These are phyloP conservation scores for Geum urbanum DNA, from an alignment of 306 rosid genomes.

Conservation along the genomic window DNA sequence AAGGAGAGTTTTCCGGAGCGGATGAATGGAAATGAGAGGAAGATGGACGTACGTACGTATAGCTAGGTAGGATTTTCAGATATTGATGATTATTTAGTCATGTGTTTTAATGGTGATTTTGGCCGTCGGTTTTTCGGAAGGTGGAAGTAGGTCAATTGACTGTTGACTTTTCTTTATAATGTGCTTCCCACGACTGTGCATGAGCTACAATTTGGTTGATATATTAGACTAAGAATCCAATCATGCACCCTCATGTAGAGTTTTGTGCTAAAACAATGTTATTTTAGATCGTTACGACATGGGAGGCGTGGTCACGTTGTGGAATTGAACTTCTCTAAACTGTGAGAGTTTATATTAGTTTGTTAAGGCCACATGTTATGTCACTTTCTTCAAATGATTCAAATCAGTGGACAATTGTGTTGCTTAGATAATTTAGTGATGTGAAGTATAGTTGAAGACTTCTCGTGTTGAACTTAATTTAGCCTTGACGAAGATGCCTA, in stretches of 20 bases:
- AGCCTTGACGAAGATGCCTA: too few species aligned
- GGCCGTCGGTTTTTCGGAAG: slow-evolving; percentile 10
- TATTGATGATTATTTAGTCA: background rate
- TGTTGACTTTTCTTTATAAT: slow-evolving; percentile 18
- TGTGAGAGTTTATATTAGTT: too few species aligned
- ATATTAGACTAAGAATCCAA: background rate
- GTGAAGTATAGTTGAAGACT: too few species aligned
- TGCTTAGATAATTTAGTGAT: too few species aligned
- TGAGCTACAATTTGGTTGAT: background rate
- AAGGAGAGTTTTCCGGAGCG: slow-evolving; percentile 26
- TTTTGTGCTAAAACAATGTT: background rate
- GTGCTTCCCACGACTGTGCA: slow-evolving; percentile 32
- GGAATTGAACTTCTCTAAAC: background rate
- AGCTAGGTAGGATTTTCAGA: background rate
- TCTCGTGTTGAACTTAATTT: too few species aligned
- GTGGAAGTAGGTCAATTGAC: slow-evolving; percentile 17
- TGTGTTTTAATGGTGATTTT: slow-evolving; percentile 6
- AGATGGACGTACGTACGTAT: background rate
- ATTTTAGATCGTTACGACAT: background rate
- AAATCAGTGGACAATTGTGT: too few species aligned
- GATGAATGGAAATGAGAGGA: slow-evolving; percentile 1
- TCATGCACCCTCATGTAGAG: slow-evolving; percentile 7
- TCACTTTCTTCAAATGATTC: too few species aligned
- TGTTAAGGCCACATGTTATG: too few species aligned
- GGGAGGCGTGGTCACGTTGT: slow-evolving; percentile 1